Conservation (phyloP, 768 basidiomycete species). For the Boletus rubescentipes region DNA sequence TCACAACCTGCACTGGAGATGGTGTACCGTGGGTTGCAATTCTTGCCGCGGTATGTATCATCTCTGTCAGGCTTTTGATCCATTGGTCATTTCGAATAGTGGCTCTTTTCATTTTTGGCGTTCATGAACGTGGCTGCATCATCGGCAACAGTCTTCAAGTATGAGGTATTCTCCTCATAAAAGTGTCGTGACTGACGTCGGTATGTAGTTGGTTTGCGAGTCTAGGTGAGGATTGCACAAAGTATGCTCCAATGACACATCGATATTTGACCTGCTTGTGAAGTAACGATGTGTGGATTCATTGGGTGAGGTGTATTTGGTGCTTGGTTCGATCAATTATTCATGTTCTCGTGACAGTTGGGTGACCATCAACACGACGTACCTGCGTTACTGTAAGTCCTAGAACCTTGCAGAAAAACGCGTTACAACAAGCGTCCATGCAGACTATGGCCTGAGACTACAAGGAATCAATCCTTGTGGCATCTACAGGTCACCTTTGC, state of each 20-base stretch:
- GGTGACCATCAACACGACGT: constrained; percentile 69
- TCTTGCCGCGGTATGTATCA: constrained; percentile 25
- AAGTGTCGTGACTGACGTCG: constrained; percentile 21
- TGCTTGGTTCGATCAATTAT: constrained; percentile 38
- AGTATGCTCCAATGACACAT: neutral
- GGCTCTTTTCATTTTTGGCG: constrained; percentile 46
- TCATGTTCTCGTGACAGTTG: constrained; percentile 56
- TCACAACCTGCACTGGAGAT: constrained; percentile 43
- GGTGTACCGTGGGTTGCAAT: constrained; percentile 51
- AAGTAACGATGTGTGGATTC: constrained; percentile 62
- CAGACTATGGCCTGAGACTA: constrained; percentile 15
- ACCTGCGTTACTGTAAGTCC: constrained; percentile 63
- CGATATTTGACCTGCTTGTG: neutral
- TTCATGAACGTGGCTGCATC: constrained; percentile 68
- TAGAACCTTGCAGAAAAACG: constrained; percentile 32
- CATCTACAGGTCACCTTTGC: constrained; percentile 61
- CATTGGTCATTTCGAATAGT: constrained; percentile 15
- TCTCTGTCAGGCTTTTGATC: neutral
- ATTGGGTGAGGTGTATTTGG: constrained; percentile 30
- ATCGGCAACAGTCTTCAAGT: constrained; percentile 40
- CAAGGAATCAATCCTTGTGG: constrained; percentile 55
- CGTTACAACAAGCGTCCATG: neutral
- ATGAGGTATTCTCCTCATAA: neutral
- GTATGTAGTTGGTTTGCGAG: constrained; percentile 62
- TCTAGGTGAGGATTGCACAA: constrained; percentile 41